Base-by-base conservation (phyloP, 768 basidiomycete genomes). In the Ramaria rubella region DNA sequence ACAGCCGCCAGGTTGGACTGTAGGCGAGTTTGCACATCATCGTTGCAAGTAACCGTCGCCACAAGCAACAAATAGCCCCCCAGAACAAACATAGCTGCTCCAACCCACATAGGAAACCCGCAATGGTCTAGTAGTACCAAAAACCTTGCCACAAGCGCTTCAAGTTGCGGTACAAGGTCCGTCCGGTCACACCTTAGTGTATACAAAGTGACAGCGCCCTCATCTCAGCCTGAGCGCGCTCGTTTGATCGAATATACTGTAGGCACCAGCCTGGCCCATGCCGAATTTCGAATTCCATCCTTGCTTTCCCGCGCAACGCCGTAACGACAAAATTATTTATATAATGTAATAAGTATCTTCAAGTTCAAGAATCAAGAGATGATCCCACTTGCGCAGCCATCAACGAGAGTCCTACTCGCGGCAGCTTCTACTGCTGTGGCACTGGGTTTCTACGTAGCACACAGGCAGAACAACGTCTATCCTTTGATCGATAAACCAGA, bases 1-100 rank as follows among this genome's bases (percentile, higher is more conserved):
- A 84, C 67, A 14, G 71, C 46, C 5, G 17, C 23, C 24, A 17
- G 46, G 6, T 30, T 23, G 23, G 21, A 21, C 46, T 29, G 8
- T 12, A 5, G 23, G 46, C 46, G 21, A 14, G 45, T 6, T 11
- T 48, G 46, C 24, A 24, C 46, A 48, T 27, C 44, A 27, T 45
- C 44, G 11, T 19, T 19, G 30, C 33, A 51, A 4, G 3, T 23
- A 26, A 51, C 49, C 12, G 31, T 23, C 21, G 11, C n/a, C n/a
- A n/a, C 27, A 36, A 24, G 24, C 34, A 36, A 51, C 49, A 36
- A 31, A 31, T 15, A 51, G 6, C 27, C 33, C 9, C 2, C 49
- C 7, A 48, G 23, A n/a, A 48, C 21, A 30, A 48, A 12, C 14
- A 26, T 5, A 26, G 24, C 27, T 11, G 24, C 40, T 21, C 8